Evolutionary conservation across 2,329 filamentous ascomycete genomes (phyloP).

Genomic region (Trichoderma polysporum): DNA sequence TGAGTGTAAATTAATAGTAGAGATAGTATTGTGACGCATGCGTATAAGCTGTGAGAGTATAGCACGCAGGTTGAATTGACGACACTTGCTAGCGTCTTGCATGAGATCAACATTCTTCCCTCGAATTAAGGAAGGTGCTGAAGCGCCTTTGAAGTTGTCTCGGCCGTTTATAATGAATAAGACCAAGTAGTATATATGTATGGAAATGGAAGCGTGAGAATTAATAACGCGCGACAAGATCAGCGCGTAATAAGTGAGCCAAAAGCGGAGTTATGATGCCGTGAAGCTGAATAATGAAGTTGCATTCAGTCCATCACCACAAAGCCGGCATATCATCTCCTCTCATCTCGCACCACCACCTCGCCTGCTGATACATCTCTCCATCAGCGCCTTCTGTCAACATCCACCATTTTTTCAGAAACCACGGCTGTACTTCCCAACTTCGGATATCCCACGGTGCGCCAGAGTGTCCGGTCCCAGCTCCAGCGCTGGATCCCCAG

Average conservation of each 20-base stretch:
- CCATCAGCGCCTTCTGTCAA: constrained; percentile 32
- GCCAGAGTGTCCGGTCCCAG: constrained; percentile 28
- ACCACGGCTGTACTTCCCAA: constrained; percentile 33
- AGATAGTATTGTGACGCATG: background rate
- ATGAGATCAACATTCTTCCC: background rate
- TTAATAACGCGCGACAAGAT: too few species aligned
- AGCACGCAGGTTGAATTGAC: background rate
- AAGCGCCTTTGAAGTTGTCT: background rate
- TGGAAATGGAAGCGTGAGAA: too few species aligned
- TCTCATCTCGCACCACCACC: constrained; percentile 32
- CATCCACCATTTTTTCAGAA: constrained; percentile 31
- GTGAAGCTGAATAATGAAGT: background rate
- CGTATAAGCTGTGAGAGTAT: background rate
- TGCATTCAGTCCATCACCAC: background rate
- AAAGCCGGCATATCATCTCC: constrained; percentile 24
- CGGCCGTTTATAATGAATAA: background rate
- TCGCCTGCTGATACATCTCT: constrained; percentile 31
- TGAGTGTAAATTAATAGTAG: too few species aligned
- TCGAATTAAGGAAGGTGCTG: background rate
- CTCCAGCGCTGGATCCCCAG: constrained; percentile 29
- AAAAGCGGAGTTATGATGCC: background rate
- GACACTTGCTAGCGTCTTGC: background rate
- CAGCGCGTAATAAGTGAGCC: too few species aligned
- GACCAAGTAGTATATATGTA: too few species aligned
- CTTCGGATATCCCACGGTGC: constrained; percentile 32